Conservation (phyloP, 306 rosid species). For the Betula pendula region DNA sequence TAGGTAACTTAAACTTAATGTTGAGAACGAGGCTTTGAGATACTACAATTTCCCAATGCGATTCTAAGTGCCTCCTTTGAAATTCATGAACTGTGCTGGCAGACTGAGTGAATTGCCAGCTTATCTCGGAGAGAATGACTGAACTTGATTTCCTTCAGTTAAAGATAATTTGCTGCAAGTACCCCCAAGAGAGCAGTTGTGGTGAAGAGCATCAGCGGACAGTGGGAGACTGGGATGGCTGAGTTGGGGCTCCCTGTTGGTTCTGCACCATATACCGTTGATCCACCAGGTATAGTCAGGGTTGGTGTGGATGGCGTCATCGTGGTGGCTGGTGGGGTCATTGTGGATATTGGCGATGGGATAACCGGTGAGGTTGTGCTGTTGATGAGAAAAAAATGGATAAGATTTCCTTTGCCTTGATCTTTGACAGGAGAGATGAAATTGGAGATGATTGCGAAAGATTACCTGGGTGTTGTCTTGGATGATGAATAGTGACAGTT, state of each 20-base stretch:
- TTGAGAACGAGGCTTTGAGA: constrained; percentile 32
- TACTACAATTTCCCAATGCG: constrained; percentile 30
- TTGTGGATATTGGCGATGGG: constrained; percentile 18
- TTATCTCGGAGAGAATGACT: constrained; percentile 39
- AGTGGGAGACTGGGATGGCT: constrained; percentile 46
- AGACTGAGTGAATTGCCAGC: constrained; percentile 48
- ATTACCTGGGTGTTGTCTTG: constrained; percentile 55
- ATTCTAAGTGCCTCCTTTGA: constrained; percentile 38
- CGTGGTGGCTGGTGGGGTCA: constrained; percentile 32
- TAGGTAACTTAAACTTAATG: constrained; percentile 39
- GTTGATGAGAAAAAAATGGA: constrained; percentile 5
- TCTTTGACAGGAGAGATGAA: constrained; percentile 18
- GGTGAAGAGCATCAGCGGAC: constrained; percentile 40
- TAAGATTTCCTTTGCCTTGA: constrained; percentile 22
- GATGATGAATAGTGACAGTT: constrained; percentile 65
- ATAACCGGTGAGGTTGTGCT: constrained; percentile 43
- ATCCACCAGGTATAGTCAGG: constrained; percentile 50
- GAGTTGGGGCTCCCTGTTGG: constrained; percentile 70
- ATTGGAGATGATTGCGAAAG: constrained; percentile 21
- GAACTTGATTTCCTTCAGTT: constrained; percentile 35
- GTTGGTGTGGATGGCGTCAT: constrained; percentile 45
- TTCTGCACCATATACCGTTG: constrained; percentile 56
- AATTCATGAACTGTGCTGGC: constrained; percentile 43
- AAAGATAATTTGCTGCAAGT: constrained; percentile 44
- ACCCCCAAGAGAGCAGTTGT: constrained; percentile 44